Conservation (phyloP, 1,139 yeast genomes). For the Casaregolazyma suthepensis region DNA sequence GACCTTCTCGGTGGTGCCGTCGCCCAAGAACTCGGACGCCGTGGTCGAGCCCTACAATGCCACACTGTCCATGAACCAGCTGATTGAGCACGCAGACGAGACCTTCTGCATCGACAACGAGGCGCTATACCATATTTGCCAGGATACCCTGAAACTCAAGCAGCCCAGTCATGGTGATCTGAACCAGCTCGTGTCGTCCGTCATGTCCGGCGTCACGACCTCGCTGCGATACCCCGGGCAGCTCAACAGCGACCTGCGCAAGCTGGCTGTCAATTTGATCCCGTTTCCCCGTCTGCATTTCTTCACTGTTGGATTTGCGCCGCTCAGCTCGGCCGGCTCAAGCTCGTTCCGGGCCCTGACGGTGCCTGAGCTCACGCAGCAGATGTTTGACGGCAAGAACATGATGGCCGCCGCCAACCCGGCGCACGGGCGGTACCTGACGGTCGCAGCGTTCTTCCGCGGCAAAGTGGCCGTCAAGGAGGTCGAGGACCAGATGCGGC, state of each 20-base stretch:
- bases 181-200: constrained; percentile 76
- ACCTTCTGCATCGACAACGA: constrained; percentile 94
- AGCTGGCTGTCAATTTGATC: constrained; percentile 85
- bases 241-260: constrained; percentile 84
- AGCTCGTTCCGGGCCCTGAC: constrained; percentile 77
- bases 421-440: constrained; percentile 80
- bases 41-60: constrained; percentile 95
- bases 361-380: constrained; percentile 89
- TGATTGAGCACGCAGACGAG: constrained; percentile 84
- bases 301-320: constrained; percentile 93
- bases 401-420: constrained; percentile 97
- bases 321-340: constrained; percentile 66
- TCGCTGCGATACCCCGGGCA: constrained; percentile 93
- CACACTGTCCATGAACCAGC: constrained; percentile 84
- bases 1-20: constrained; percentile 86
- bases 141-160: constrained; percentile 69
- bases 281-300: constrained; percentile 94
- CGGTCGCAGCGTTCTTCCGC: constrained; percentile 92
- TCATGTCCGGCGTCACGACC: constrained; percentile 87
- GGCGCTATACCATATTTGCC: constrained; percentile 85
- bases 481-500: constrained; percentile 88
- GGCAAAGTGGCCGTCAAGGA: constrained; percentile 89
- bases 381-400: constrained; percentile 83
- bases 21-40: constrained; percentile 86
- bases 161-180: constrained; percentile 76